Base-by-base conservation (phyloP, 257 asterid species). In the Linaria vulgaris region DNA sequence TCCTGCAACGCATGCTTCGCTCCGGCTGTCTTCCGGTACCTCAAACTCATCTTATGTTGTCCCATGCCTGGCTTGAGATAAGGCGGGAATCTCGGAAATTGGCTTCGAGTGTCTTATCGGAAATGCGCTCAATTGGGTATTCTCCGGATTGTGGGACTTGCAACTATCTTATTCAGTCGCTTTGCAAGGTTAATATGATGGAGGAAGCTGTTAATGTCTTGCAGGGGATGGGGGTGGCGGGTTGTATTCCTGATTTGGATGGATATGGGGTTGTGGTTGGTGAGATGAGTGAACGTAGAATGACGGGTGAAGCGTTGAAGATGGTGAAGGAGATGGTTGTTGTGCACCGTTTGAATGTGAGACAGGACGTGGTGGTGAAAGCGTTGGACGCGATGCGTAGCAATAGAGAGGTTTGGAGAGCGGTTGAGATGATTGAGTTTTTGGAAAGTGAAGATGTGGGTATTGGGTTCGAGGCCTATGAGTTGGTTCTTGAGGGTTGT, bases 21-120 rank as follows among this genome's bases (percentile, higher is more conserved):
- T 89, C 95, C 1, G 97, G 95, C 51, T 83, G 95, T 73, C 73
- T 67, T 25, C 97, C 96, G 13, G 62, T 45, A 17, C 84, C 90
- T 1, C 94, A 85, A 63, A 79, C 88, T 49, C 79, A 82, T 67
- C 81, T 82, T 64, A 55, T 76, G 11, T 91, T 89, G 64, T 76
- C 97, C 31, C 50, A 74, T 55, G 83, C 95, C 20, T 89, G 96
- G 94, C 55, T 80, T 56, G 70, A 72, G 9, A 64, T 79, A 13
- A 72, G 84, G 46, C 30, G 62, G 0, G 31, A 24, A 22, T 58
- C 79, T 19, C 65, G 53, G 34, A 27, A 6, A 25, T 44, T 84
- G 5, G 87, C 80, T 39, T 51, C 75, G 0, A 62, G 31, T 45
- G 61, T 87, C 44, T 81, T 89, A 17, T 56, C 48, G 13, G 89